Evolutionary conservation across 169 alveolate genomes (phyloP).

Genomic region (Plasmodium blacklocki): DNA sequence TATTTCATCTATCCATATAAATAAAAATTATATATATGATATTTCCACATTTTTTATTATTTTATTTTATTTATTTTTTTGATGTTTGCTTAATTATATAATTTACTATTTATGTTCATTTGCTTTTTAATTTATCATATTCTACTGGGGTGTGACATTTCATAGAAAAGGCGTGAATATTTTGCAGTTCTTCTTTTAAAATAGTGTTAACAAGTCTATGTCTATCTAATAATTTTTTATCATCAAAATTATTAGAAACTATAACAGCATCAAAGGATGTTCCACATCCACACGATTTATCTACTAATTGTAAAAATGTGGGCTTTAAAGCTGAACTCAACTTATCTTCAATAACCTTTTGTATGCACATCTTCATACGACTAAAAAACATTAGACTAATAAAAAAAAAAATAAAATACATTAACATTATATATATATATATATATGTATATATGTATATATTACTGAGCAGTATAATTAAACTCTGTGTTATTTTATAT

Average conservation of each 20-base stretch:
- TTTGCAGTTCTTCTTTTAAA: constrained; percentile 84
- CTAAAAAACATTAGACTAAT: constrained; percentile 32
- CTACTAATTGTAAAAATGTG: constrained; percentile 83
- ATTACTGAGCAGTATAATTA: not conserved
- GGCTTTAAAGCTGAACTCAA: constrained; percentile 86
- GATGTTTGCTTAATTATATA: too few species aligned
- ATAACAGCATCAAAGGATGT: constrained; percentile 87
- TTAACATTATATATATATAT: not conserved
- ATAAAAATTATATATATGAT: too few species aligned
- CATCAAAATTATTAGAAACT: constrained; percentile 84
- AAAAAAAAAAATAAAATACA: not conserved
- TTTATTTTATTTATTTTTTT: too few species aligned
- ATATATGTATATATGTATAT: not conserved
- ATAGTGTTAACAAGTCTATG: constrained; percentile 88
- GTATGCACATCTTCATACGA: constrained; percentile 49
- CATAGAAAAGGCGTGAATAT: constrained; percentile 89
- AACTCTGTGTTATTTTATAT: not conserved
- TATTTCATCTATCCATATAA: too few species aligned
- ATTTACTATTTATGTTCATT: not conserved
- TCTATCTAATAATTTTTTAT: constrained; percentile 85
- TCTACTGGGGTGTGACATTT: constrained; percentile 89
- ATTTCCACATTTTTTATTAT: too few species aligned
- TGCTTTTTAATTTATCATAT: constrained; percentile 79
- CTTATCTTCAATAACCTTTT: constrained; percentile 82
- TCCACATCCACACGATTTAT: constrained; percentile 90